These are phyloP conservation scores for Trypanosoma vivax DNA, from an alignment of 208 protist species.

Conservation along the genomic window DNA sequence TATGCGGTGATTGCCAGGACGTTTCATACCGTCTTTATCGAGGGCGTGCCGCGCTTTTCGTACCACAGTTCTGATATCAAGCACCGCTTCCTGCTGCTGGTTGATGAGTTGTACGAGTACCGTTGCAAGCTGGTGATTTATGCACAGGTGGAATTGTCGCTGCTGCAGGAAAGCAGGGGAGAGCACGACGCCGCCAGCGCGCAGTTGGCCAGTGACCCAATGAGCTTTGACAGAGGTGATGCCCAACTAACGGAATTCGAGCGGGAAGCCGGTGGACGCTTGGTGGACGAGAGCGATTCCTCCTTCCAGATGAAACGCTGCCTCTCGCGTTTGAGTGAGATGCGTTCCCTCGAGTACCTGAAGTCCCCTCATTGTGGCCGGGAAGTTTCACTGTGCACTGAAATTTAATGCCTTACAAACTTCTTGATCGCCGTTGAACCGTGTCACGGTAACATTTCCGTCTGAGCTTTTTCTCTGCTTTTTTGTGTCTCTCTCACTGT, in stretches of 20 bases:
- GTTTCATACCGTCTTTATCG: constrained; percentile 87
- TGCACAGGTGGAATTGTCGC: constrained; percentile 44
- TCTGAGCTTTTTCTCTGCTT: too few species aligned
- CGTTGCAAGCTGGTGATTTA: constrained; percentile 78
- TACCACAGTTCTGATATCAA: constrained; percentile 77
- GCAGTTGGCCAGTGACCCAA: not conserved
- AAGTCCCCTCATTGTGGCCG: constrained; percentile 42
- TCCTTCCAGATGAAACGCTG: constrained; percentile 85
- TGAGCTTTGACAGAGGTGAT: constrained; percentile 1
- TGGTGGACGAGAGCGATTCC: constrained; percentile 63
- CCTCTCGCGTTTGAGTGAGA: constrained; percentile 81
- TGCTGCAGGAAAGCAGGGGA: constrained; percentile 39
- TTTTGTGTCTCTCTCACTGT: too few species aligned
- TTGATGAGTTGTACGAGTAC: constrained; percentile 85
- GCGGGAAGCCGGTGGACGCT: constrained; percentile 51
- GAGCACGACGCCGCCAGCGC: constrained; percentile 12
- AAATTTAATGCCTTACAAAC: not conserved
- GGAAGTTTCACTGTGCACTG: constrained; percentile 32
- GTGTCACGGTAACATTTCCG: too few species aligned
- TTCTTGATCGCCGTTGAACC: not conserved
- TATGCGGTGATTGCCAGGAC: constrained; percentile 79
- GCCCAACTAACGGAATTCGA: constrained; percentile 65
- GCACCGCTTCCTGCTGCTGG: constrained; percentile 81
- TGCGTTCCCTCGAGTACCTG: constrained; percentile 84
- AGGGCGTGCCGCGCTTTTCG: constrained; percentile 70